phyloP scores from a whole-genome alignment of 1,139 yeast species.

The Lodderomyces oxycetoniae region DNA sequence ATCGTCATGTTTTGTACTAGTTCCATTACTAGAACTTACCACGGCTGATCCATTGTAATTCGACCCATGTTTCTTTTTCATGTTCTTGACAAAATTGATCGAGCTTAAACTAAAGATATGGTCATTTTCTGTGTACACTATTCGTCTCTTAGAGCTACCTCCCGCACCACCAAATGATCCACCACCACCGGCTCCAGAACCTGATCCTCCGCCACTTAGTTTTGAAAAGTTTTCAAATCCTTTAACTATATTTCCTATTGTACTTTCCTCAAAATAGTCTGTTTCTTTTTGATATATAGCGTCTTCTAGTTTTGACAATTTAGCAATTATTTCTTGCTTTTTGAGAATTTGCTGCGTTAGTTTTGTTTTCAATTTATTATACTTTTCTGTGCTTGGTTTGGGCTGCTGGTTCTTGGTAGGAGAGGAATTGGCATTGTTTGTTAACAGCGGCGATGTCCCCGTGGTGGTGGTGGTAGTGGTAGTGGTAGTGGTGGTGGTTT shows the following conservation, averaged over 20 bases:
- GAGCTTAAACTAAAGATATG: slow-evolving; percentile 82
- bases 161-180: slow-evolving; percentile 9
- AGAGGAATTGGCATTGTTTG: neutral
- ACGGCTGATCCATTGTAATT: slow-evolving; percentile 9
- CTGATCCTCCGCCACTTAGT: slow-evolving; percentile 40
- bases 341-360: slow-evolving; percentile 60
- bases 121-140: slow-evolving; percentile 70
- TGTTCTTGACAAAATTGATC: slow-evolving; percentile 61
- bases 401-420: slow-evolving; percentile 1
- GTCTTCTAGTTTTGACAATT: slow-evolving; percentile 64
- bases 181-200: slow-evolving; percentile 14
- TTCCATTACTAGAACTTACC: slow-evolving; percentile 3
- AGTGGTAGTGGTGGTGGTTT: slow-evolving; percentile 2
- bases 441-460: slow-evolving; percentile 1
- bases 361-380: slow-evolving; percentile 63
- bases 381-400: slow-evolving; percentile 38
- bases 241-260: slow-evolving; percentile 76
- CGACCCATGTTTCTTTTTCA: slow-evolving; percentile 39
- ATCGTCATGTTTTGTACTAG: slow-evolving; percentile 25
- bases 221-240: slow-evolving; percentile 85
- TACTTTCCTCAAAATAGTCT: slow-evolving; percentile 64
- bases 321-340: slow-evolving; percentile 62
- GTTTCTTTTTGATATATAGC: slow-evolving; percentile 79
- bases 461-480: slow-evolving; percentile 3
- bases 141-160: slow-evolving; percentile 42